Base-by-base conservation (phyloP, 2,329 filamentous ascomycete genomes). In the Cladorrhinum sp. region DNA sequence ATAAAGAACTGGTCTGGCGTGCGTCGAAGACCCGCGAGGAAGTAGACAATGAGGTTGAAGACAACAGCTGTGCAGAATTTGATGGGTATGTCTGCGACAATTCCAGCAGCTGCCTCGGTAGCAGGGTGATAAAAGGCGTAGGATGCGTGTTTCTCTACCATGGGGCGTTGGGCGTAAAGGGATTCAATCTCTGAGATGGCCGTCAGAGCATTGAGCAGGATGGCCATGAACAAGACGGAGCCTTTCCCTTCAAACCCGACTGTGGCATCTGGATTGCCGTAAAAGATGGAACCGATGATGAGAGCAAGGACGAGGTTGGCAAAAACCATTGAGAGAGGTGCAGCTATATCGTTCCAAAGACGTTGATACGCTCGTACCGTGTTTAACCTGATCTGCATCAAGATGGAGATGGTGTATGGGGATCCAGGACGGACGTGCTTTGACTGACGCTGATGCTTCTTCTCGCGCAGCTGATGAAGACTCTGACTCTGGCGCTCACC, bases 1-100 rank as follows among this genome's bases (percentile, higher is more conserved):
- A 91, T 79, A 75, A 95, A 95, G 78, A 93, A 95, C 1, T 84
- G 77, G 0, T 81, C 84, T 0, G 89, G 78, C 55, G 85, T 82
- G 25, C 88, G 80, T 1, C 78, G 72, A 2, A 85, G 73, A 1
- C 77, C 78, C 1, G 79, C 71, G 67, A 87, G 69, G 66, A 86
- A 87, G 71, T 87, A 87, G 2, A 86, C 70, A 13, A 83, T 76
- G 2, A 85, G 60, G 65, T 86, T 84, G 74, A 85, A 87, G 3
- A 74, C 66, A 1, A 76, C 69, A 0, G 79, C 76, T 0, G 77
- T 77, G 3, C 76, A 59, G 58, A 87, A 81, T 66, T 87, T 87
- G 67, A 85, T 75, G 0, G 85, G 84, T 3, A 87, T 76, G 51
- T 86, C 84, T 1, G 78, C 71, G 0, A 83, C 73, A 2, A 86